Base-by-base conservation (phyloP, 2,329 filamentous ascomycete species). In the Fusarium humuli region DNA sequence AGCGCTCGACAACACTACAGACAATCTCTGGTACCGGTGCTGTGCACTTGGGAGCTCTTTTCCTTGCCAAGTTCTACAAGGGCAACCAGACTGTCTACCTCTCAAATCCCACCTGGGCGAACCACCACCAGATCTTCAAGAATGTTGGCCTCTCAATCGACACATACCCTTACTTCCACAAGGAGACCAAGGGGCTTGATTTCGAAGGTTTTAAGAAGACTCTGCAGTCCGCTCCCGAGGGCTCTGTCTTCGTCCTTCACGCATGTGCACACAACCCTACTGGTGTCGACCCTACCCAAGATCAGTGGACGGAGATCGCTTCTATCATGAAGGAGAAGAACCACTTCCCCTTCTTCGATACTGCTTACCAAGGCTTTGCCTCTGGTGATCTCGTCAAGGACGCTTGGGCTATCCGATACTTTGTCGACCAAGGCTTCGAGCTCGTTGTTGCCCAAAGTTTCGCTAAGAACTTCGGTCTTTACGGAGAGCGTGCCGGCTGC, bases 301-400 rank as follows among this genome's bases (percentile, higher is more conserved):
- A 95, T 57, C 96, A 99, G 84, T 99, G 96, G 96, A 93, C 92
- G 81, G 88, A 97, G 83, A 90, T 99, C 67, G 94, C 95, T 55
- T 81, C 86, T 45, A 81, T 97, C 46, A 90, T 98, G 81, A 88
- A 88, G 75, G 81, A 88, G 76, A 94, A 92, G 83, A 88, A 88
- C 70, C 95, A 97, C 81, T 97, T 99, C 84, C 95, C 96, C 76
- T 98, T 99, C 88, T 98, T 99, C 83, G 96, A 99, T 85, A 93
- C 90, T 71, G 96, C 96, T 60, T 99, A 99, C 85, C 96, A 98
- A 83, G 95, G 96, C 61, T 99, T 99, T 79, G 96, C 96, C 5
- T 97, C 96, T 1, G 96, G 96, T 63, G 91, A 97, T 79, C 88
- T 98, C 22, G 86, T 87, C 74, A 89, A 90, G 65, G 96, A 99